Evolutionary conservation across 2,329 filamentous ascomycete genomes (phyloP), one percentile per base, ranked within the genome.

Genomic region (Cryphonectria japonica): DNA sequence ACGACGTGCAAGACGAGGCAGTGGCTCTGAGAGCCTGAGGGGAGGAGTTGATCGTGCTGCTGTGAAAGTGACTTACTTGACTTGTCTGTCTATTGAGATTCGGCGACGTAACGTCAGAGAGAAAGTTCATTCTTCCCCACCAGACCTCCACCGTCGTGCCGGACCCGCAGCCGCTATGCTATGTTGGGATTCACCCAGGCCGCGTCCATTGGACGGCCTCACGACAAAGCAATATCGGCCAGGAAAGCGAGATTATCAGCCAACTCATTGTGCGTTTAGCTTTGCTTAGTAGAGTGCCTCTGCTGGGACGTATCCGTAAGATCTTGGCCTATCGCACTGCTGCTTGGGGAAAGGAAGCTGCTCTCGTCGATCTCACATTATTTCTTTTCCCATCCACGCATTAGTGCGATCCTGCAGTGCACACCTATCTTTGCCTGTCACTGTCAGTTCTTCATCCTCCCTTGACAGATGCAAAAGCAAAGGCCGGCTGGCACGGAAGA

Each of bases 221-320:
- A 59, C 13, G 14, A 59, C 54, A 59, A 32, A 59, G 13, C 54
- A 59, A 26, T 29, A 26, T 29, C 52, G 52, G 52, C 52, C 13
- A n/a, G 32, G 32, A 32, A 60, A 60, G 59, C 34, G 59, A 61
- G 19, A 61, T 61, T 39, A n/a, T 39, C 32, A 61, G 59, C 39
- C 59, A 61, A 22, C 34, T 39, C 59, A 39, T 61, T 37, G 34
- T 59, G 54, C 59, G 14, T 61, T 14, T 13, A n/a, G 59, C 59
- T 61, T 39, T n/a, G 13, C 14, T 59, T 32, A 61, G 59, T 22
- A 34, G 34, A 7, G 59, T 61, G 32, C 11, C 14, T 39, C 32
- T 61, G 59, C 34, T 59, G 54, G 26, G 19, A 59, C 54, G 54
- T 26, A 8, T 16, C 16, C 14, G 54, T 32, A 59, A 29, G 29